phyloP scores from a whole-genome alignment of 805 yeast genomes.

The Isabelozyma pseudorhagii region DNA sequence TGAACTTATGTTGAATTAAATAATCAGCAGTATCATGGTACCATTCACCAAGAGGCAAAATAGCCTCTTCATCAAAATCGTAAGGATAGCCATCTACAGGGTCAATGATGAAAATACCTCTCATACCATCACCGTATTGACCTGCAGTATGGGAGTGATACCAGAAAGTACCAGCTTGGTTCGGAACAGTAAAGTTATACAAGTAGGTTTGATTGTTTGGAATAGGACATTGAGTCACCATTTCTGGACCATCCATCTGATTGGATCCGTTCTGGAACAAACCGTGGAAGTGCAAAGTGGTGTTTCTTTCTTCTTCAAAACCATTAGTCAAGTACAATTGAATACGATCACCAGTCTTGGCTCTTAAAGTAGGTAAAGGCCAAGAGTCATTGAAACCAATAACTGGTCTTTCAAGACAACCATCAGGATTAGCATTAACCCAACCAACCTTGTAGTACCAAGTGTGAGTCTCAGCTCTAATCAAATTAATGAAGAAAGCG shows the following conservation, averaged over 20 bases:
- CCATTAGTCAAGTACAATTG: constrained; percentile 74
- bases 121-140: constrained; percentile 92
- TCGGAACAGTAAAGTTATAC: constrained; percentile 84
- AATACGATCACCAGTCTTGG: constrained; percentile 76
- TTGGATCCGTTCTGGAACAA: constrained; percentile 72
- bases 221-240: constrained; percentile 88
- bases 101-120: constrained; percentile 74
- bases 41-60: constrained; percentile 58
- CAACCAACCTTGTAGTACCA: constrained; percentile 65
- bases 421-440: constrained; percentile 72
- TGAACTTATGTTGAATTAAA: constrained; percentile 42
- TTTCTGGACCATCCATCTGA: constrained; percentile 89
- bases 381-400: constrained; percentile 68
- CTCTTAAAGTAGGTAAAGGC: constrained; percentile 87
- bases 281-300: constrained; percentile 93
- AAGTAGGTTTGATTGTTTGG: constrained; percentile 70
- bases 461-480: constrained; percentile 50
- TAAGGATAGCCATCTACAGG: constrained; percentile 53
- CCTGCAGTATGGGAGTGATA: constrained; percentile 92
- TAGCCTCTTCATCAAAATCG: constrained; percentile 59
- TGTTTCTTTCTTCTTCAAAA: constrained; percentile 60
- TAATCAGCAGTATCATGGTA: constrained; percentile 54
- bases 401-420: constrained; percentile 49
- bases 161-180: constrained; percentile 92
- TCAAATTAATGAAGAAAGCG: constrained; percentile 8